Evolutionary conservation across 2,329 filamentous ascomycete species (phyloP).

Genomic region (Macrophomina tecta): DNA sequence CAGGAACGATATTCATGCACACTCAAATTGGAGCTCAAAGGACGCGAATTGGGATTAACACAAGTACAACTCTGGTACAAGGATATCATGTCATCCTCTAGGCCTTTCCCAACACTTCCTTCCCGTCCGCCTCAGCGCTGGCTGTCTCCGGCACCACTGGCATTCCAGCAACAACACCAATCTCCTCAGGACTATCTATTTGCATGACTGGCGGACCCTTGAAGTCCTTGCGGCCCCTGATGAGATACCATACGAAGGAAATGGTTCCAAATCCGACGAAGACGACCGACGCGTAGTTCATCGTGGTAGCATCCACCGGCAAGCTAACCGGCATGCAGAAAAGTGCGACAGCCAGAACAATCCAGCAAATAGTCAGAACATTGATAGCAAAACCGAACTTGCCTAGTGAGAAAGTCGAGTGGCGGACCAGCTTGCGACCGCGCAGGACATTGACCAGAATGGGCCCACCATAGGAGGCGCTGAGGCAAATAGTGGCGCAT

Average conservation of each 20-base stretch:
- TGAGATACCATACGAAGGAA: constrained; percentile 45
- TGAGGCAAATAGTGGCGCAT: constrained; percentile 79
- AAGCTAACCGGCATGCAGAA: constrained; percentile 73
- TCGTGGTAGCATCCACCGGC: constrained; percentile 45
- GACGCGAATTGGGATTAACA: constrained; percentile 6
- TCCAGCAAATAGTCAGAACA: constrained; percentile 71
- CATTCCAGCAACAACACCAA: constrained; percentile 41
- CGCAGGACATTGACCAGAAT: constrained; percentile 74
- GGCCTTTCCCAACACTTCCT: constrained; percentile 6
- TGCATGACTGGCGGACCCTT: constrained; percentile 46
- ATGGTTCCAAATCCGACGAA: constrained; percentile 49
- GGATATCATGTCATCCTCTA: background rate
- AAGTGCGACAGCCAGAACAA: constrained; percentile 70
- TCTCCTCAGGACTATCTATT: constrained; percentile 43
- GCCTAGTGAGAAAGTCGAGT: constrained; percentile 72
- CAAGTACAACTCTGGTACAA: background rate
- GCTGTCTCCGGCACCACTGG: constrained; percentile 35
- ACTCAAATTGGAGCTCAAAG: background rate
- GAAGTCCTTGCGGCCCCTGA: constrained; percentile 45
- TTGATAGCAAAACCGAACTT: constrained; percentile 73
- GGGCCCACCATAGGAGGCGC: constrained; percentile 75
- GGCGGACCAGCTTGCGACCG: constrained; percentile 67
- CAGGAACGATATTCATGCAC: background rate
- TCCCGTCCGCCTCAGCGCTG: constrained; percentile 5
- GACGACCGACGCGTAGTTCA: constrained; percentile 54